A percentile compares a stretch with the other conserved stretches of the same genome.
These are phyloP conservation scores for Heliocybe sulcata DNA, from an alignment of 1,284 basidiomycete species.

Conservation along the genomic window DNA sequence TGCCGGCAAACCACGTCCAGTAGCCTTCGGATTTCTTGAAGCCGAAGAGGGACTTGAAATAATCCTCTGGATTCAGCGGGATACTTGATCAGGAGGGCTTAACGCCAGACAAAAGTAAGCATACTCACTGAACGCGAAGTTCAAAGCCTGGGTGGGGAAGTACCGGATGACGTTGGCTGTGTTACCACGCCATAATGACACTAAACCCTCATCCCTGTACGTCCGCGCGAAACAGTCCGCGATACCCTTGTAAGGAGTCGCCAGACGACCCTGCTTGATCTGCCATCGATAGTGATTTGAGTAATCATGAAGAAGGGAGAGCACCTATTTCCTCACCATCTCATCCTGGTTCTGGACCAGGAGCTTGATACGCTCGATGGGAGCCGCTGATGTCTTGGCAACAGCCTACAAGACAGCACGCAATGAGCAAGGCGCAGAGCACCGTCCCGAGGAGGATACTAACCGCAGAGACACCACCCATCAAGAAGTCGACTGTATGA, in stretches of 20 bases:
- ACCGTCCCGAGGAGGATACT: slow-evolving; percentile 22
- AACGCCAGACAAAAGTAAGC: not conserved
- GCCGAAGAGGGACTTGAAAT: slow-evolving; percentile 93
- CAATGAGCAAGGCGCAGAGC: slow-evolving; percentile 5
- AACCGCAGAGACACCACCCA: slow-evolving; percentile 90
- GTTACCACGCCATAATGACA: slow-evolving; percentile 93
- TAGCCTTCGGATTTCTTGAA: slow-evolving; percentile 88
- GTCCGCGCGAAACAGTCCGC: slow-evolving; percentile 84
- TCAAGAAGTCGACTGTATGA: slow-evolving; percentile 75
- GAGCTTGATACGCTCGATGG: slow-evolving; percentile 99
- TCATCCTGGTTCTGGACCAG: slow-evolving; percentile 97
- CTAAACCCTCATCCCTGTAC: slow-evolving; percentile 85
- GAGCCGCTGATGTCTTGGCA: slow-evolving; percentile 95
- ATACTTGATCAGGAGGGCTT: slow-evolving; percentile 16
- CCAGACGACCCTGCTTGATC: slow-evolving; percentile 96
- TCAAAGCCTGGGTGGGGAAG: slow-evolving; percentile 95
- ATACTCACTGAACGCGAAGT: slow-evolving; percentile 93
- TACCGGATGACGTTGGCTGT: slow-evolving; percentile 97
- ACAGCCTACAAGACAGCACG: slow-evolving; percentile 57
- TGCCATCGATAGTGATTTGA: no score
- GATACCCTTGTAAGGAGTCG: slow-evolving; percentile 91
- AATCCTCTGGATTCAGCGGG: slow-evolving; percentile 62
- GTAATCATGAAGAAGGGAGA: slow-evolving; percentile 21
- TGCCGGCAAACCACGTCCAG: slow-evolving; percentile 88
- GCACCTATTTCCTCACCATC: slow-evolving; percentile 47